phyloP scores from a whole-genome alignment of 208 protist species.

The Acanthamoeba sp. region DNA sequence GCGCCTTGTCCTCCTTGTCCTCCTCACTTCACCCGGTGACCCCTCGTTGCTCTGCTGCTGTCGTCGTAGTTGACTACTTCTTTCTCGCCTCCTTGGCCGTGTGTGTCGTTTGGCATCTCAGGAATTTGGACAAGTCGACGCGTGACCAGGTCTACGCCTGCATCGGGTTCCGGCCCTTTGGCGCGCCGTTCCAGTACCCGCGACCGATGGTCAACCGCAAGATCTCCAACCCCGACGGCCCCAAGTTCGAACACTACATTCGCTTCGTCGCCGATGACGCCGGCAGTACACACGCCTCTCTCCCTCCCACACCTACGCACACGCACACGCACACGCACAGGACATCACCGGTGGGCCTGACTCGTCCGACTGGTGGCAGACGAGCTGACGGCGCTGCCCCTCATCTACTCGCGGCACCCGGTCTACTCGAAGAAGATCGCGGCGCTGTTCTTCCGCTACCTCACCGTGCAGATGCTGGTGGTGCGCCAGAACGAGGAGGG shows the following conservation, averaged over 20 bases:
- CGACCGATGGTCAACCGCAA: neutral
- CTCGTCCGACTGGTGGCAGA: neutral
- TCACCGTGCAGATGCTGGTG: neutral
- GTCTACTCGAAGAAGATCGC: conserved; percentile 12
- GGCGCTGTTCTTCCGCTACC: neutral
- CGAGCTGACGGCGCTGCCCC: neutral
- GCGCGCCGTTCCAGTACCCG: conserved; percentile 15
- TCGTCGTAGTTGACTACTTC: no score
- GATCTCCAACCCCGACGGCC: conserved; percentile 42
- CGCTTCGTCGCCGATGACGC: neutral
- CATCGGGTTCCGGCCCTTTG: conserved; percentile 29
- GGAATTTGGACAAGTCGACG: neutral
- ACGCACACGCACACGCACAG: no score
- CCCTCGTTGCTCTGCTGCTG: no score
- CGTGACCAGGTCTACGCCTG: neutral
- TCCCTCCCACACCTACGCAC: no score
- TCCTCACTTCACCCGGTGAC: no score
- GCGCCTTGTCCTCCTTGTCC: no score
- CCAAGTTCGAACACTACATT: conserved; percentile 41
- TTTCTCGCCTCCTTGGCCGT: neutral
- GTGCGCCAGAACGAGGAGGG: neutral
- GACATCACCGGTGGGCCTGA: no score
- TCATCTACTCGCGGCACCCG: conserved; percentile 10
- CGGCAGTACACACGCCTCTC: no score
- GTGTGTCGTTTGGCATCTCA: neutral